Conservation (phyloP, 129 eudicot species). For the Helianthus tuberosus region DNA sequence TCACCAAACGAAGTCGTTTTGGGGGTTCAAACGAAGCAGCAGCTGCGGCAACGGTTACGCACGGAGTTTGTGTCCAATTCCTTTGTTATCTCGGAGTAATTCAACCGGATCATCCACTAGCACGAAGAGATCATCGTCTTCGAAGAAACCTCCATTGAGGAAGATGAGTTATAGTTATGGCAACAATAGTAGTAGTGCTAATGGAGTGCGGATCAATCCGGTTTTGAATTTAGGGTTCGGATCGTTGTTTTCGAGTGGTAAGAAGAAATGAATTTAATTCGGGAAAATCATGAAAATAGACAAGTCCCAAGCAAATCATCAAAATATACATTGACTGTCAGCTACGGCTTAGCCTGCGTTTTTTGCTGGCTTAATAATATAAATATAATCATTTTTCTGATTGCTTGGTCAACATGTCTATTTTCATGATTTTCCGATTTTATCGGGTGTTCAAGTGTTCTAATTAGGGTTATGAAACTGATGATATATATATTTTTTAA, state of each 20-base stretch:
- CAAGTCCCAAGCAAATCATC: no score
- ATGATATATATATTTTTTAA: not conserved
- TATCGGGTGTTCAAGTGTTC: not conserved
- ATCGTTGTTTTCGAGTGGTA: constrained; percentile 62
- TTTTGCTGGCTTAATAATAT: no score
- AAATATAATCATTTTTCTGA: no score
- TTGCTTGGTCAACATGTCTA: no score
- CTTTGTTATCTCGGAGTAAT: constrained; percentile 72
- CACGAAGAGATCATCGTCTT: constrained; percentile 43
- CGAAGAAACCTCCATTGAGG: constrained; percentile 83
- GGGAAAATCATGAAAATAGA: no score
- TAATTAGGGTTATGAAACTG: not conserved
- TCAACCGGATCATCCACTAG: constrained; percentile 73
- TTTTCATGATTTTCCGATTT: no score
- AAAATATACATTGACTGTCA: no score
- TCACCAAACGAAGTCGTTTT: constrained; percentile 52
- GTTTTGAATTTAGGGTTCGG: constrained; percentile 81
- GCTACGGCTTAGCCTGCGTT: no score
- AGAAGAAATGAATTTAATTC: constrained; percentile 58
- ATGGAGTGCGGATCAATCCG: constrained; percentile 55
- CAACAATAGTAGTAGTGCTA: constrained; percentile 8
- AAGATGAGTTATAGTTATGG: constrained; percentile 35
- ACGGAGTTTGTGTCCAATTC: constrained; percentile 69
- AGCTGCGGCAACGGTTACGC: constrained; percentile 81
- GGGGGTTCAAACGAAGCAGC: constrained; percentile 76